A percentile compares a stretch with the other conserved stretches of the same genome.
phyloP scores from a whole-genome alignment of 163 green algal genomes.

The Trebouxia gelatinosa region DNA sequence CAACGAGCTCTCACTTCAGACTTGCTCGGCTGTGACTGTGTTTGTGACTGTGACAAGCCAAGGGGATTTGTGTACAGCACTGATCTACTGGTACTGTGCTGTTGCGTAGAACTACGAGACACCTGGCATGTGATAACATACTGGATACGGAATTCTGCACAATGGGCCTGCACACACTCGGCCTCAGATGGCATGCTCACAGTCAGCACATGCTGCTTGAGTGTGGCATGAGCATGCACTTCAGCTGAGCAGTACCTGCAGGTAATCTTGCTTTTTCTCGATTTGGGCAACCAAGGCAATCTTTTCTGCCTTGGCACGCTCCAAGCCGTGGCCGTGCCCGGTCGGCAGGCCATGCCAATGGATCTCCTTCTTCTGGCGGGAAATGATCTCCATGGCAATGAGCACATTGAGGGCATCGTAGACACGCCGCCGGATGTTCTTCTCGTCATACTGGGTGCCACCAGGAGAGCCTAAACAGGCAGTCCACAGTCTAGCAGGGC shows the following conservation, averaged over 20 bases:
- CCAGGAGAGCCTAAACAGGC: slow-evolving; percentile 34
- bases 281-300: slow-evolving; percentile 24
- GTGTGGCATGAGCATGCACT: too few species aligned
- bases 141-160: too few species aligned
- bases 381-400: slow-evolving; percentile 92
- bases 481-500: too few species aligned
- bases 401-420: slow-evolving; percentile 99
- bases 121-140: too few species aligned
- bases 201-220: neutral
- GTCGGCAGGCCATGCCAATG: slow-evolving; percentile 67
- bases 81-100: too few species aligned
- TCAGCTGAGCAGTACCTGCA: slow-evolving; percentile 9
- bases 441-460: slow-evolving; percentile 79
- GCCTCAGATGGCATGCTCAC: neutral
- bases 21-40: too few species aligned
- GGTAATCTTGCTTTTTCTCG: slow-evolving; percentile 36
- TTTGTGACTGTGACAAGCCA: too few species aligned
- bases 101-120: too few species aligned
- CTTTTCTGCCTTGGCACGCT: slow-evolving; percentile 34
- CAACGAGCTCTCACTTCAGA: too few species aligned
- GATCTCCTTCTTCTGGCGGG: slow-evolving; percentile 93
- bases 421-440: slow-evolving; percentile 94
- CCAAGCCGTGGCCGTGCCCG: slow-evolving; percentile 22
- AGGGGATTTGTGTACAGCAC: too few species aligned
- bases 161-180: neutral